Evolutionary conservation across 2,329 filamentous ascomycete species (phyloP).

Genomic region (Chalara sp.): DNA sequence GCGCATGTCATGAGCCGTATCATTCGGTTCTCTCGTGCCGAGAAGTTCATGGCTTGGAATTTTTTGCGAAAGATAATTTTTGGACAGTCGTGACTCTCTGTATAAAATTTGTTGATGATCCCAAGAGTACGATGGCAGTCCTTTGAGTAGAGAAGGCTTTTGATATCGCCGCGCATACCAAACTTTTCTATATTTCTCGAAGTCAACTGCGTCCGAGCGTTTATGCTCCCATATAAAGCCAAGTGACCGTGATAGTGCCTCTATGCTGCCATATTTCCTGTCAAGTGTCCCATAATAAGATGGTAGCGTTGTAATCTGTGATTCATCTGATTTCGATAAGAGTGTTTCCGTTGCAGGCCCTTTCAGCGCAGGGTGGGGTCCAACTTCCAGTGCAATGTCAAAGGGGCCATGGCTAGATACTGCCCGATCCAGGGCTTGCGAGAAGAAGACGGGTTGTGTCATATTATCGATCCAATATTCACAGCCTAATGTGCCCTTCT

Average conservation of each 20-base stretch:
- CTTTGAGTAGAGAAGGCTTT: background rate
- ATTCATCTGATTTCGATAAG: background rate
- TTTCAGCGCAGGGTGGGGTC: slow-evolving; percentile 9
- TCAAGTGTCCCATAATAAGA: no score
- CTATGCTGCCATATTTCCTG: background rate
- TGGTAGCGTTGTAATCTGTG: background rate
- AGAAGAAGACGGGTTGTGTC: background rate
- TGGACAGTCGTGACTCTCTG: slow-evolving; percentile 6
- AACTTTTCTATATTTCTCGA: slow-evolving; percentile 3
- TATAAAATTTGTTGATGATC: slow-evolving; percentile 4
- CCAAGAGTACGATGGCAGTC: slow-evolving; percentile 3
- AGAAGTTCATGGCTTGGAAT: slow-evolving; percentile 4
- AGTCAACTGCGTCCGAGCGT: slow-evolving; percentile 17
- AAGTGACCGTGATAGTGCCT: slow-evolving; percentile 6
- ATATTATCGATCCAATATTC: slow-evolving; percentile 29
- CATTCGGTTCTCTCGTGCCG: background rate
- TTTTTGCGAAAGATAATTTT: background rate
- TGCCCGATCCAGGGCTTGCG: slow-evolving; percentile 25
- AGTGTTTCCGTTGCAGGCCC: slow-evolving; percentile 2
- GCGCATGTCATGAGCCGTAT: background rate
- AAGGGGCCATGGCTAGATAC: slow-evolving; percentile 5
- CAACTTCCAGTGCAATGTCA: slow-evolving; percentile 11
- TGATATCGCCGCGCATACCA: background rate
- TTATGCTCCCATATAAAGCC: slow-evolving; percentile 11
- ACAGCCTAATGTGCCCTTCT: background rate